Conservation (phyloP, 345 rosid genomes). For the Ceriops tagal region DNA sequence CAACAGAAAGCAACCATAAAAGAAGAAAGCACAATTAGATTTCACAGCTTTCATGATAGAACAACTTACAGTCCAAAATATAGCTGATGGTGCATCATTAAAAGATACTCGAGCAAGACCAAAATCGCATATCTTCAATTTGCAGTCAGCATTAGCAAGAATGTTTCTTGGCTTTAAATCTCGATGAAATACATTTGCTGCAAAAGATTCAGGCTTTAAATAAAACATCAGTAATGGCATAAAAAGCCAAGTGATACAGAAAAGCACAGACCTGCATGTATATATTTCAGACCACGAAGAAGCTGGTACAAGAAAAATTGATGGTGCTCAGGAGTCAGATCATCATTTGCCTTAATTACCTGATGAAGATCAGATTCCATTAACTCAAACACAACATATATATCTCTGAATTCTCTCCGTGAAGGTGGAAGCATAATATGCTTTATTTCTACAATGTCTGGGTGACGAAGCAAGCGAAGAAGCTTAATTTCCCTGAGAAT, state of each 20-base stretch:
- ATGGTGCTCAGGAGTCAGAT: constrained; percentile 92
- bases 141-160: constrained; percentile 98
- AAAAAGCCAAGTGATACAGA: constrained; percentile 9
- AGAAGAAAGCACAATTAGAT: not conserved
- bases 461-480: constrained; percentile 89
- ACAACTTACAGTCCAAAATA: constrained; percentile 90
- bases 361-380: constrained; percentile 99
- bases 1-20: not conserved
- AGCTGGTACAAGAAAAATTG: constrained; percentile 97
- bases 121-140: constrained; percentile 96
- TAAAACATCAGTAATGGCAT: constrained; percentile 7
- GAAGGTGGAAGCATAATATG: constrained; percentile 99
- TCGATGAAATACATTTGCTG: constrained; percentile 95
- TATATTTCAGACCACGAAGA: constrained; percentile 90
- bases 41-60: constrained; percentile 16
- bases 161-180: constrained; percentile 97
- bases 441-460: constrained; percentile 87
- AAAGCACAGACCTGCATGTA: constrained; percentile 65
- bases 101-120: constrained; percentile 98
- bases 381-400: constrained; percentile 90
- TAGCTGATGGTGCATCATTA: constrained; percentile 95
- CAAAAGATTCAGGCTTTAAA: constrained; percentile 24
- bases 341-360: constrained; percentile 94
- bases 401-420: constrained; percentile 83
- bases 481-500: constrained; percentile 93